A percentile compares a stretch with the other conserved stretches of the same genome.
phyloP scores from a whole-genome alignment of 1,284 basidiomycete genomes.

The Tilletia indica region DNA sequence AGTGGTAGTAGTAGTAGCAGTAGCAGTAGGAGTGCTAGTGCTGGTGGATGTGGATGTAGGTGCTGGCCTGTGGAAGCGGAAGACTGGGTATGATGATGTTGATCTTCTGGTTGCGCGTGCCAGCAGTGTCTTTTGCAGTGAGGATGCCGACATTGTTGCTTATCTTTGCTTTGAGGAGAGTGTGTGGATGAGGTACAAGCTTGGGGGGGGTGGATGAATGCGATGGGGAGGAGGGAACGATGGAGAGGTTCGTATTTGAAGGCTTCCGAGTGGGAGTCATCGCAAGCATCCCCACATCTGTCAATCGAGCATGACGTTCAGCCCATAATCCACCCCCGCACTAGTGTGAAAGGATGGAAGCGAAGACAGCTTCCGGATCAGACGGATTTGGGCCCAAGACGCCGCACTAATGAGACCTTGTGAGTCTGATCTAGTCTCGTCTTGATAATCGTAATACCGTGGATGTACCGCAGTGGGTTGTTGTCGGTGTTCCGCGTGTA shows the following conservation, averaged over 20 bases:
- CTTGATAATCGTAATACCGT: too few species aligned
- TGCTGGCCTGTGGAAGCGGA: slow-evolving; percentile 10
- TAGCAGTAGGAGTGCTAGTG: background rate
- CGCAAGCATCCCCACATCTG: too few species aligned
- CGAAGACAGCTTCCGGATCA: too few species aligned
- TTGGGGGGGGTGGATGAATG: background rate
- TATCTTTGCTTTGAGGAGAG: too few species aligned
- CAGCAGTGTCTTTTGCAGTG: slow-evolving; percentile 11
- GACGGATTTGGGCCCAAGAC: background rate
- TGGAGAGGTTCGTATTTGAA: background rate
- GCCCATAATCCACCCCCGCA: too few species aligned
- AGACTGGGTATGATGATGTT: slow-evolving; percentile 6
- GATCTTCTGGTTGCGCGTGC: background rate
- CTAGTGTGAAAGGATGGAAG: too few species aligned
- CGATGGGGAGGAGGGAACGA: background rate
- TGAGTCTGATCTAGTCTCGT: too few species aligned
- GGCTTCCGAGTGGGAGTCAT: background rate
- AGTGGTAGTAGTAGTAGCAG: too few species aligned
- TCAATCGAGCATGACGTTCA: too few species aligned
- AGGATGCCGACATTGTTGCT: slow-evolving; percentile 9
- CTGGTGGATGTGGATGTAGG: background rate
- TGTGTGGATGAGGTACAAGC: background rate
- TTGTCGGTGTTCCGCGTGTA: too few species aligned
- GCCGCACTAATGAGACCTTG: too few species aligned
- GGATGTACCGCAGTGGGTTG: too few species aligned